Evolutionary conservation across 352 stramenopile genomes (phyloP).

Genomic region (Phytophthora ohioensis): DNA sequence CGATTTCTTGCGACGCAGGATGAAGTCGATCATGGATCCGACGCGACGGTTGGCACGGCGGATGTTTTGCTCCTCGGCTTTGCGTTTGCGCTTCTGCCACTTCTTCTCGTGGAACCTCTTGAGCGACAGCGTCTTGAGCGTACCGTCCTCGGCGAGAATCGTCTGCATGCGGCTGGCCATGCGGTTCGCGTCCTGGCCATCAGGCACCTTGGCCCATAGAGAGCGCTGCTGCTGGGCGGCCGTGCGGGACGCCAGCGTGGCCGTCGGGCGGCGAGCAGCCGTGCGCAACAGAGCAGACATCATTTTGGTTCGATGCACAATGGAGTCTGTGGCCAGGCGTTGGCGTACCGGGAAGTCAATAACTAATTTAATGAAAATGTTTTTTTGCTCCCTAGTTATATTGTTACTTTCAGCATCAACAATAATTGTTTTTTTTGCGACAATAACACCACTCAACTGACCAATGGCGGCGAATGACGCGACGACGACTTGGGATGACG

Average conservation of each 20-base stretch:
- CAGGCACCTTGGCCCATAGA: slow-evolving; percentile 67
- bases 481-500: slow-evolving; percentile 47
- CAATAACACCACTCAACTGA: too few species aligned
- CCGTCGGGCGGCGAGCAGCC: slow-evolving; percentile 23
- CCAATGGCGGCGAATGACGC: not conserved
- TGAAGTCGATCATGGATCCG: slow-evolving; percentile 88
- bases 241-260: slow-evolving; percentile 22
- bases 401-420: too few species aligned
- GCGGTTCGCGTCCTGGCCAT: slow-evolving; percentile 58
- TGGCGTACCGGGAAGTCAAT: too few species aligned
- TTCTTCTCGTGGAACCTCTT: slow-evolving; percentile 88
- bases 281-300: slow-evolving; percentile 51
- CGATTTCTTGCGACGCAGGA: slow-evolving; percentile 84
- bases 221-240: slow-evolving; percentile 41
- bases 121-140: slow-evolving; percentile 75
- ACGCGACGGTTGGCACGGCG: slow-evolving; percentile 83
- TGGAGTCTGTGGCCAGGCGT: slow-evolving; percentile 6
- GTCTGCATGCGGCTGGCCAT: slow-evolving; percentile 67
- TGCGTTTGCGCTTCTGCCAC: slow-evolving; percentile 84
- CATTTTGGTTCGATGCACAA: slow-evolving; percentile 24
- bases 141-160: slow-evolving; percentile 81
- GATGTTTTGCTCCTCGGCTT: slow-evolving; percentile 81
- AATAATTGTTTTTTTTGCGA: too few species aligned
- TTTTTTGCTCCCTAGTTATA: too few species aligned
- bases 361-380: too few species aligned